Evolutionary conservation across 441 rosid genomes (phyloP).

Genomic region (Gossypium trilobum): DNA sequence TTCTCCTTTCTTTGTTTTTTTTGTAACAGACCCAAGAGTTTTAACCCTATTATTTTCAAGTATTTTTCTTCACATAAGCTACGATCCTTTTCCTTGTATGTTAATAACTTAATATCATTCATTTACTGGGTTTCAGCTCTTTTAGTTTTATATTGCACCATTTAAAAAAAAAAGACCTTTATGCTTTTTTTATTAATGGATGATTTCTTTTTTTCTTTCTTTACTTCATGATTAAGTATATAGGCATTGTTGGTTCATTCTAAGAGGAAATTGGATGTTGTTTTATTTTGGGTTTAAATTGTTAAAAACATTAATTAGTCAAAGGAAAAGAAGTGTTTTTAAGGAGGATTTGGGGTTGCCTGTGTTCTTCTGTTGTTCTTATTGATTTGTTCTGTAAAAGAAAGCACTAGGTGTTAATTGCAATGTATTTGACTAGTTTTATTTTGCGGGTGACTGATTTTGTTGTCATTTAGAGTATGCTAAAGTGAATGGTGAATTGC

Average conservation of each 20-base stretch:
- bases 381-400: neutral
- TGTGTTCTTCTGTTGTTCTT: neutral
- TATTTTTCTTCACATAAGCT: constrained; percentile 5
- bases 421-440: neutral
- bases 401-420: neutral
- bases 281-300: constrained; percentile 4
- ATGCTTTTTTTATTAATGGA: constrained; percentile 1
- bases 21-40: neutral
- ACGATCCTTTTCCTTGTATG: neutral
- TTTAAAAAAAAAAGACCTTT: neutral
- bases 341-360: neutral
- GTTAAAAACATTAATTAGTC: neutral
- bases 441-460: neutral
- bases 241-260: constrained; percentile 10
- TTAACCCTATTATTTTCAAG: constrained; percentile 18
- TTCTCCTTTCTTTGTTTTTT: neutral
- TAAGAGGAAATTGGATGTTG: neutral
- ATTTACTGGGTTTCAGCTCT: constrained; percentile 15
- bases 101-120: neutral
- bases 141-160: neutral
- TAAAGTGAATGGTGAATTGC: neutral
- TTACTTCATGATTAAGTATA: constrained; percentile 3
- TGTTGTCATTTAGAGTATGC: neutral
- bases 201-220: neutral
- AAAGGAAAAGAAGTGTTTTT: neutral